Percentiles rank a stretch among this genome's conserved stretches.
Conservation (phyloP, 2,329 filamentous ascomycete species). For the Aspergillus tubingensis region DNA sequence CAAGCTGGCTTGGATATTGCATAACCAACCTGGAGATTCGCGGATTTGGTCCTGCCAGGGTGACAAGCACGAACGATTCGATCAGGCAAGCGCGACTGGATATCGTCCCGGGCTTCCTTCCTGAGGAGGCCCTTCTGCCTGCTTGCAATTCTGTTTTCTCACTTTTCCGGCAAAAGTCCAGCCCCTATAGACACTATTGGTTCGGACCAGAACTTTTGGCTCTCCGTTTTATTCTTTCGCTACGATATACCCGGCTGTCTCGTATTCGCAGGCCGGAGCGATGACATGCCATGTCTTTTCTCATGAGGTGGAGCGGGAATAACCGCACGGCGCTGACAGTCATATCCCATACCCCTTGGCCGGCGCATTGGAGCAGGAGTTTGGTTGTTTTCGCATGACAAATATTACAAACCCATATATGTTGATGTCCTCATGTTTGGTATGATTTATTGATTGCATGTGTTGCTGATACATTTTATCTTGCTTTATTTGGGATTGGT, state of each 20-base stretch:
- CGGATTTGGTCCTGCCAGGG: not conserved
- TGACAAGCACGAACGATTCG: not conserved
- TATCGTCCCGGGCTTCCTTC: not conserved
- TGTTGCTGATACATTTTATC: not conserved
- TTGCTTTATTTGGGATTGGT: not conserved
- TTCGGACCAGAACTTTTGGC: not conserved
- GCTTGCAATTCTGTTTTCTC: not conserved
- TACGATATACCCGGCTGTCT: not conserved
- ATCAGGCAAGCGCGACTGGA: not conserved
- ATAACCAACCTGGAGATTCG: slow-evolving; percentile 15
- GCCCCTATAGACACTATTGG: not conserved
- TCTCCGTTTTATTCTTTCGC: not conserved
- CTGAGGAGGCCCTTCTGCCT: not conserved
- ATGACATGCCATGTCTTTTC: slow-evolving; percentile 4
- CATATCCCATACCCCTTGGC: slow-evolving; percentile 8
- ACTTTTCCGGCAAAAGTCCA: slow-evolving; percentile 1
- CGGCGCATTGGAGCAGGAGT: not conserved
- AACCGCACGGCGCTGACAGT: slow-evolving; percentile 5
- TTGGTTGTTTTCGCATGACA: not conserved
- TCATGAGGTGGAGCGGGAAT: slow-evolving; percentile 4
- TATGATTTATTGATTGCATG: slow-evolving; percentile 6
- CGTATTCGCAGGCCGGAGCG: not conserved
- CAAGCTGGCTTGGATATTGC: slow-evolving; percentile 23
- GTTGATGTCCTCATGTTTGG: not conserved
- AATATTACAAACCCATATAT: not conserved